Evolutionary conservation across 75 land plant genomes (phyloP), one percentile per base, ranked within the genome.

Genomic region (Adiantum capillusveneris): DNA sequence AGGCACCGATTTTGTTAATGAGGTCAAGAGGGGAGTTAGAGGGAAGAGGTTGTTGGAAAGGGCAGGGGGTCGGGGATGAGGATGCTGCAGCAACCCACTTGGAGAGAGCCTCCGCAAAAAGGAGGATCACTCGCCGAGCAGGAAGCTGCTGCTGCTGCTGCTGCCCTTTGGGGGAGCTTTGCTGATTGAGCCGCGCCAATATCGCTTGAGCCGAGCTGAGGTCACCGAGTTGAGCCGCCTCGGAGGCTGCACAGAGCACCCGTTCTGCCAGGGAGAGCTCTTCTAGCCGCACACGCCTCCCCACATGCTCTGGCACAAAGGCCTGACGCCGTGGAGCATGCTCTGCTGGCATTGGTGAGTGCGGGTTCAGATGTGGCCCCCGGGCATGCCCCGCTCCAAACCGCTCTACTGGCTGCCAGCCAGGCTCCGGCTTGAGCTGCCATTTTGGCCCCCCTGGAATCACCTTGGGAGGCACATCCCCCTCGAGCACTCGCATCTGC

Each of bases 101-200:
- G 37, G 59, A 49, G 53, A 91, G 77, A 21, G 97, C 83, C 58
- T 91, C 81, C 58, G 79, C 77, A 73, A 79, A 84, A 64, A 77
- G 78, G 36, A 73, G 80, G 19, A 78, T 83, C 22, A 85, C 81
- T 28, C 89, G 66, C 20, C 77, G 81, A 21, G 82, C 63, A 11
- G 94, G 82, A 46, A 34, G 37, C 22, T 46, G 80, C 85, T 27
- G 89, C 79, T 37, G 83, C 58, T n/a, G 37, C 22, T 46, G 80
- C 85, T 27, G 89, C 79, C 45, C 86, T 58, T n/a, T 77, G 81
- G 25, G 86, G 64, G 17, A 85, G 82, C 26, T 73, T 75, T 79
- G 79, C 48, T 75, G 83, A 73, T 91, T 87, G 86, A 91, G 97
- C 79, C 93, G 93, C 63, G 87, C 80, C 78, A 91, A 73, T 77